Evolutionary conservation across 106 monocot species (phyloP), one percentile per base, ranked within the genome.

Genomic region (Phalaenopsis equestris): DNA sequence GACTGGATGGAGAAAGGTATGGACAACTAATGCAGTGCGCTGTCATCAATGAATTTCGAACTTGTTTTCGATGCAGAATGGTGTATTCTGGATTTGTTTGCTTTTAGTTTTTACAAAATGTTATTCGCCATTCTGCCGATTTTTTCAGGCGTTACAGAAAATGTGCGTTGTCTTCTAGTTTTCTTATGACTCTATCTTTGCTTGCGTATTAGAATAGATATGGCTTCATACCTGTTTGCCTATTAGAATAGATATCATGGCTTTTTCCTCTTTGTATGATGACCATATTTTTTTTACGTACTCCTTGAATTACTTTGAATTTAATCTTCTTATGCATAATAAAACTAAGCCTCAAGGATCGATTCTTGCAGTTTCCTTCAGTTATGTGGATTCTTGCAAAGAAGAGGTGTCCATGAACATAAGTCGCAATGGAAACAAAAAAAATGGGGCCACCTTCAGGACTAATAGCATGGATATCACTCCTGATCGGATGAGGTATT

Each of bases 1-100:
- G 98, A 98, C 79, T 98, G 98, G 98, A 98, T 98, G 98, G 98
- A 98, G 88, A 91, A 94, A 98, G 98, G 98, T 94, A 79, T 10
- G 4, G 46, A 36, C 23, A 74, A 74, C 17, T 76, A 3, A 10
- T 76, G 5, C 7, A 75, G 18, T 21, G 42, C 37, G 38, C 23
- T 10, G 30, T 56, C 45, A 19, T 55, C 47, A 36, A 39, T 15
- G 14, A 70, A 12, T 8, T 38, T 70, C 2, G 24, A 5, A 6
- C 30, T 47, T 76, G 49, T 76, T 76, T 76, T 30, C 30, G 30
- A 30, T 30, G 30, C 49, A 5, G 7, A 74, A 19, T 43, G 6
- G 42, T 6, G 1, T 6, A 12, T 21, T 65, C 41, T 76, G 49
- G 19, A 10, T 76, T 79, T 64, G 18, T 16, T n/a, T 73, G 24